A percentile compares a stretch with the other conserved stretches of the same genome.
phyloP scores from a whole-genome alignment of 164 flowering plant species.

The Magnolia sinica region DNA sequence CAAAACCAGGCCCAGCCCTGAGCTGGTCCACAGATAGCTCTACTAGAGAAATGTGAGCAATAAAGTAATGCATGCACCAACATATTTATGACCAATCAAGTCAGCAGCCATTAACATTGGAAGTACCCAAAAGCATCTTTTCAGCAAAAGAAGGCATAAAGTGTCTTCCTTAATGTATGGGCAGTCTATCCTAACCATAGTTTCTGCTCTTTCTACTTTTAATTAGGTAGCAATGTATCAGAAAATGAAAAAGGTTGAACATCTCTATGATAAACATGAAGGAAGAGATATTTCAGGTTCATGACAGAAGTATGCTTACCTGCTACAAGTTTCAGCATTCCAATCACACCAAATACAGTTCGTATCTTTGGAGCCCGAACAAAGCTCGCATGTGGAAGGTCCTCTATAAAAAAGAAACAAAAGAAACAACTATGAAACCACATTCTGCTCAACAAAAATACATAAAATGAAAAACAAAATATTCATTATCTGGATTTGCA shows the following conservation, averaged over 20 bases:
- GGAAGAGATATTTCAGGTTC: neutral
- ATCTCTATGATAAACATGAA: neutral
- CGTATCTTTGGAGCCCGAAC: conserved; percentile 67
- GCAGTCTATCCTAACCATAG: neutral
- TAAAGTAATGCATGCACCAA: neutral
- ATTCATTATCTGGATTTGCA: neutral
- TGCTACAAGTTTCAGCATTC: conserved; percentile 82
- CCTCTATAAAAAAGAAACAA: conserved; percentile 31
- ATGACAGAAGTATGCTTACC: conserved; percentile 36
- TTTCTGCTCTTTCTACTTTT: neutral
- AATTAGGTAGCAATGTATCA: neutral
- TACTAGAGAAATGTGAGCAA: neutral
- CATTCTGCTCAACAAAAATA: neutral
- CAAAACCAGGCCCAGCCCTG: too few species aligned
- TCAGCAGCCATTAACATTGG: neutral
- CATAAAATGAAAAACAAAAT: neutral
- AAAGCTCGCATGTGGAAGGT: conserved; percentile 51
- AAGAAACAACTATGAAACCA: neutral
- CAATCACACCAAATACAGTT: conserved; percentile 80
- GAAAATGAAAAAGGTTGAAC: neutral
- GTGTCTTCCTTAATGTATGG: neutral
- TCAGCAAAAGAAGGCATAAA: neutral
- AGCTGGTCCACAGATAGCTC: too few species aligned
- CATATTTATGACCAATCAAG: too few species aligned
- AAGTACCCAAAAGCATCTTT: neutral